Conservation (phyloP, 352 stramenopile species). For the Halophytophthora polymorphica region DNA sequence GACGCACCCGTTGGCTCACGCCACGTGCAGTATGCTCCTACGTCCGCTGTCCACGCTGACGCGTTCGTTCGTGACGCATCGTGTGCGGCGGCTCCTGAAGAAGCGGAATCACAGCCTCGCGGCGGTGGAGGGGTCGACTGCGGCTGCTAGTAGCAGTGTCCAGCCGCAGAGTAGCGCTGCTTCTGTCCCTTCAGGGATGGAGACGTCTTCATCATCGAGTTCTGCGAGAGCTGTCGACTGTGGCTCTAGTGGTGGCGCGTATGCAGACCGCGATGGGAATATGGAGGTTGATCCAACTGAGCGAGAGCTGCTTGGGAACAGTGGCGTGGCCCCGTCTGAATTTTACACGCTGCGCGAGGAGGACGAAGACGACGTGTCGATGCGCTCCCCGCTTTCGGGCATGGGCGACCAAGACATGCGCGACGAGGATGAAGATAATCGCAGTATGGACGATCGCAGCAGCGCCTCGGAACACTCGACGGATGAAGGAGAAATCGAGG, state of each 20-base stretch:
- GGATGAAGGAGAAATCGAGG: conserved; percentile 43
- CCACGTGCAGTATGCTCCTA: conserved; percentile 76
- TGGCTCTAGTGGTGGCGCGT: not conserved
- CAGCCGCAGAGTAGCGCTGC: not conserved
- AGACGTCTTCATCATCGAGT: conserved; percentile 1
- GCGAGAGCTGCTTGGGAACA: not conserved
- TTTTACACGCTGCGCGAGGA: conserved; percentile 27
- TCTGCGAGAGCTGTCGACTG: conserved; percentile 3
- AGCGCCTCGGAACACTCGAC: conserved; percentile 53
- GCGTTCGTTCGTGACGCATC: conserved; percentile 76
- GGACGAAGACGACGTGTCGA: conserved; percentile 59
- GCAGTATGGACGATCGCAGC: conserved; percentile 53
- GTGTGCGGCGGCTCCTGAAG: conserved; percentile 59
- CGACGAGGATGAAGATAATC: conserved; percentile 39
- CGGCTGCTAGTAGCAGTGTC: not conserved
- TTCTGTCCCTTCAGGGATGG: not conserved
- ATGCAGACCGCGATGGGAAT: conserved; percentile 2
- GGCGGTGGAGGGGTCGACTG: conserved; percentile 1
- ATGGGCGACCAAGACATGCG: conserved; percentile 59
- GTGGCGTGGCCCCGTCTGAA: conserved; percentile 3
- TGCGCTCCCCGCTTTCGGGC: conserved; percentile 50
- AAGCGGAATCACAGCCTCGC: conserved; percentile 35
- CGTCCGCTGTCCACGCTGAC: conserved; percentile 79
- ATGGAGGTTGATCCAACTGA: conserved; percentile 22
- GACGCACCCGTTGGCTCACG: conserved; percentile 69